Conservation (phyloP, 306 rosid genomes). For the Vigna hirtella region DNA sequence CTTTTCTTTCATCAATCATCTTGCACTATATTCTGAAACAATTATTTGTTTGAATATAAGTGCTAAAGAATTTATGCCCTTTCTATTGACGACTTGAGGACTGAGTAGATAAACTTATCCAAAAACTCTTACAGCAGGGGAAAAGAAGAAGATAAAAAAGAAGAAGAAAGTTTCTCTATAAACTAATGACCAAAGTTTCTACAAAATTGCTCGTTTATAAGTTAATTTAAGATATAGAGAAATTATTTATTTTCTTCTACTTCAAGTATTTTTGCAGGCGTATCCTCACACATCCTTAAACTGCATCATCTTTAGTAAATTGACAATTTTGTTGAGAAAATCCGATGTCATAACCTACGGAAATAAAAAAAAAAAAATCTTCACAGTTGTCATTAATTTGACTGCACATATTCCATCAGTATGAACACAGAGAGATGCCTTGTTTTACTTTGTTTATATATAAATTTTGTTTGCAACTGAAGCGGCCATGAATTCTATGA, state of each 20-base stretch:
- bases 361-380: not conserved
- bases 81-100: not conserved
- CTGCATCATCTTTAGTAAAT: not conserved
- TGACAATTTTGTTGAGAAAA: not conserved
- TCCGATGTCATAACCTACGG: not conserved
- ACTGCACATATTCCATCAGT: not conserved
- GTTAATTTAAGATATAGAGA: not conserved
- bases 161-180: no score
- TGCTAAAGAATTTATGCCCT: not conserved
- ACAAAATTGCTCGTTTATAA: not conserved
- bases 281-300: not conserved
- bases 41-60: not conserved
- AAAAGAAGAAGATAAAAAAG: no score
- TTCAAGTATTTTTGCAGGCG: not conserved
- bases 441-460: not conserved
- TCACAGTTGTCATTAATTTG: not conserved
- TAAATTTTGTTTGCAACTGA: not conserved
- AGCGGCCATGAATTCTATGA: no score
- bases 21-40: slow-evolving; percentile 7
- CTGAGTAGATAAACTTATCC: not conserved
- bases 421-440: not conserved
- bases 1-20: not conserved
- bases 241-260: no score
- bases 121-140: not conserved
- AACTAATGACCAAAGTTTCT: not conserved